Percentiles rank a stretch among this genome's conserved stretches.
Evolutionary conservation across 2,329 filamentous ascomycete genomes (phyloP).

Genomic region (Coniochaeta sp.): DNA sequence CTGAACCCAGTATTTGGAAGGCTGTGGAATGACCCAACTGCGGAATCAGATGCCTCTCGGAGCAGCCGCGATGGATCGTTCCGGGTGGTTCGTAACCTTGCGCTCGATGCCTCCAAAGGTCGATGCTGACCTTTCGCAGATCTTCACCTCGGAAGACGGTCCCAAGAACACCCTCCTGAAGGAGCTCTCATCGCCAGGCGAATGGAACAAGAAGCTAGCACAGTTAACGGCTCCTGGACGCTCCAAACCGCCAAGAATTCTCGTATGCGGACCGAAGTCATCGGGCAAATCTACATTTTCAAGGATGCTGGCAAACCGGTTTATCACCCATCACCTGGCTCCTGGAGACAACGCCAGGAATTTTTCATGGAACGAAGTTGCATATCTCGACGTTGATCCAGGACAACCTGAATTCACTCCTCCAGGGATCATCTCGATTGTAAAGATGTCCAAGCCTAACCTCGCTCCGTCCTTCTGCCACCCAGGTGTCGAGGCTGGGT

Average conservation of each 20-base stretch:
- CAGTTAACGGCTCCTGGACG: constrained; percentile 30
- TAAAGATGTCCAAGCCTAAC: constrained; percentile 52
- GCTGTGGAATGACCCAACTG: constrained; percentile 51
- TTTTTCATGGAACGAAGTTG: constrained; percentile 28
- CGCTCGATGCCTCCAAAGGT: not conserved
- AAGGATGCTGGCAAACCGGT: constrained; percentile 56
- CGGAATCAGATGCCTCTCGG: not conserved
- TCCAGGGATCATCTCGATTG: constrained; percentile 62
- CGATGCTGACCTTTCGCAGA: constrained; percentile 27
- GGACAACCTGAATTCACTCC: constrained; percentile 69
- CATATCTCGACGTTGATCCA: constrained; percentile 68
- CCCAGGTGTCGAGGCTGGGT: constrained; percentile 25
- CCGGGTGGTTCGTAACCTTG: constrained; percentile 1
- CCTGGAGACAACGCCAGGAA: constrained; percentile 10
- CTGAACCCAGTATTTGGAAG: constrained; percentile 60
- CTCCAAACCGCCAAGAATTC: constrained; percentile 30
- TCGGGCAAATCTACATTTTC: constrained; percentile 73
- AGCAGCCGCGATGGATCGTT: constrained; percentile 3
- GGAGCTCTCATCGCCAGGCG: constrained; percentile 46
- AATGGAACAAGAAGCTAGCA: constrained; percentile 54
- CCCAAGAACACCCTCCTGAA: constrained; percentile 43
- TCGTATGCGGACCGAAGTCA: constrained; percentile 63
- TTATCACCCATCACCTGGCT: constrained; percentile 42
- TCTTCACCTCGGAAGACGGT: constrained; percentile 44
- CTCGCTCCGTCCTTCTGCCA: constrained; percentile 63